Conservation (phyloP, 345 rosid genomes). For the Fremontodendron californicum region DNA sequence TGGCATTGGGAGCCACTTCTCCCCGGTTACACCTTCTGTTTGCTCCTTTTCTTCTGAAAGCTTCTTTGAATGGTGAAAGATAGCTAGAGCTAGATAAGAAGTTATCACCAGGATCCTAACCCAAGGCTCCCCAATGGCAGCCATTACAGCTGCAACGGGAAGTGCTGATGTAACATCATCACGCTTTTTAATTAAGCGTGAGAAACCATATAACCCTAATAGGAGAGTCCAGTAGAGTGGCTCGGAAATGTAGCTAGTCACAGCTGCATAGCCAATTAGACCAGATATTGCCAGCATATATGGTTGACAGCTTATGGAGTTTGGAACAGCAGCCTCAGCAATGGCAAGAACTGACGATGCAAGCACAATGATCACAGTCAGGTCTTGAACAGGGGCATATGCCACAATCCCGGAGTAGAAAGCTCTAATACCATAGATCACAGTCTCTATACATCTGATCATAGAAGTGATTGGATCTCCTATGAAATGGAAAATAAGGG, state of each 20-base stretch:
- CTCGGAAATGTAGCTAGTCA: conserved; percentile 67
- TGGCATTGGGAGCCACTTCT: conserved; percentile 52
- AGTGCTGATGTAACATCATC: conserved; percentile 77
- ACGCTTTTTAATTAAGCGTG: conserved; percentile 54
- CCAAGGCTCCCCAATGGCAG: conserved; percentile 93
- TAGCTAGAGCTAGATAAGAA: conserved; percentile 61
- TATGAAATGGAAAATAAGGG: conserved; percentile 67
- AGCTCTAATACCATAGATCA: conserved; percentile 48
- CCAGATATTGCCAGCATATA: conserved; percentile 62
- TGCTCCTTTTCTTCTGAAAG: conserved; percentile 37
- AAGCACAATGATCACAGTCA: conserved; percentile 54
- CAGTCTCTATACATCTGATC: conserved; percentile 50
- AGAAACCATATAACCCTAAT: conserved; percentile 57
- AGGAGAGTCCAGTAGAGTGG: conserved; percentile 78
- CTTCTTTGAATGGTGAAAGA: conserved; percentile 55
- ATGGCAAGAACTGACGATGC: conserved; percentile 74
- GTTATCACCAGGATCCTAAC: conserved; percentile 54
- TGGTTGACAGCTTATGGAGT: conserved; percentile 55
- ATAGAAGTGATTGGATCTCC: conserved; percentile 71
- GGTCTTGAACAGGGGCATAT: conserved; percentile 62
- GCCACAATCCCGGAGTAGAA: conserved; percentile 70
- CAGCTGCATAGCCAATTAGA: conserved; percentile 72
- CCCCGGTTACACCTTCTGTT: conserved; percentile 26
- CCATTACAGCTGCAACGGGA: conserved; percentile 73
- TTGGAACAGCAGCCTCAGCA: conserved; percentile 73